Conservation (phyloP, 768 basidiomycete genomes). For the Tephrocybe sp. region DNA sequence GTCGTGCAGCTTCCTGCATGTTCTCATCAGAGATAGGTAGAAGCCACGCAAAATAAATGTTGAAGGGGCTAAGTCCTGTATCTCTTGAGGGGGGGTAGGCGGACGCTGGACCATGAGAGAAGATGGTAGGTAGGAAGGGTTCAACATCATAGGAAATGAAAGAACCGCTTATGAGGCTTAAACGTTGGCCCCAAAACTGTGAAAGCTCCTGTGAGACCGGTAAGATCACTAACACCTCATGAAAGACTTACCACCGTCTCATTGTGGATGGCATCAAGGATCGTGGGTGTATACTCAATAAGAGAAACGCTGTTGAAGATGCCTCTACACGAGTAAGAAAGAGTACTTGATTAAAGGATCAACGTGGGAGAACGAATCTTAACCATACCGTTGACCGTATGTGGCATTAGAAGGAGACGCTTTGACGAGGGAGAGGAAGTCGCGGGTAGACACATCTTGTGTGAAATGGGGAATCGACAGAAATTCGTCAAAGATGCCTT, state of each 20-base stretch:
- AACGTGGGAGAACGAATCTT: constrained; percentile 2
- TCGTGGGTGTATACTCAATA: constrained; percentile 26
- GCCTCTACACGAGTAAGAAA: not conserved
- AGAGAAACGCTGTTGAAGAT: constrained; percentile 25
- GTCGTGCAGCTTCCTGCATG: constrained; percentile 36
- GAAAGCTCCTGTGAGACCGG: not conserved
- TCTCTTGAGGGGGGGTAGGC: constrained; percentile 48
- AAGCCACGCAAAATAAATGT: constrained; percentile 46
- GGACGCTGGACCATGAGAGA: constrained; percentile 34
- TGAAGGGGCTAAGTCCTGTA: constrained; percentile 38
- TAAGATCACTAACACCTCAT: not conserved
- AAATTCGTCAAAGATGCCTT: constrained; percentile 51
- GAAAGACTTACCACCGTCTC: constrained; percentile 34
- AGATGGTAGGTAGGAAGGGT: constrained; percentile 42
- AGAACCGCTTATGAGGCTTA: constrained; percentile 23
- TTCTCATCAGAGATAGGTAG: constrained; percentile 31
- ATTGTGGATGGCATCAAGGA: constrained; percentile 41
- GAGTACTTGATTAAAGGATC: not conserved
- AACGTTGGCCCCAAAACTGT: constrained; percentile 43
- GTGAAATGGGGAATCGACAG: constrained; percentile 38
- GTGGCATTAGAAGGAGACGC: constrained; percentile 34
- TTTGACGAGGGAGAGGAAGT: constrained; percentile 38
- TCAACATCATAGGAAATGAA: constrained; percentile 49
- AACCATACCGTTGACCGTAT: constrained; percentile 19
- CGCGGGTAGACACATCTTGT: constrained; percentile 36